Evolutionary conservation across 345 rosid genomes (phyloP).

Genomic region (Syzygium jambos): DNA sequence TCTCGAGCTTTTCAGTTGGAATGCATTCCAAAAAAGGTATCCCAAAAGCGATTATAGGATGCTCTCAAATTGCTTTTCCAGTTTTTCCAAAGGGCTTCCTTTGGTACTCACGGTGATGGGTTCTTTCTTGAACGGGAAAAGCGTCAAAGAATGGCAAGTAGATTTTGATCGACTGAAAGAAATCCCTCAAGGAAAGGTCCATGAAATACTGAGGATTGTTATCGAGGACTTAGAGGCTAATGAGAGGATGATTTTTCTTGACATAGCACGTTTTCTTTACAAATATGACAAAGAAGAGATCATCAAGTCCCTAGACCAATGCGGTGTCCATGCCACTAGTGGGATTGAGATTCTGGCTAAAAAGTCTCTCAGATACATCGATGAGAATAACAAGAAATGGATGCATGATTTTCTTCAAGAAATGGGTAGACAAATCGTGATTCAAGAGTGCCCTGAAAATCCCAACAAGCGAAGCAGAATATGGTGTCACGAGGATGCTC

Average conservation of each 20-base stretch:
- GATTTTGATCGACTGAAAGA: neutral
- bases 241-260: too few species aligned
- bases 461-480: too few species aligned
- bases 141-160: neutral
- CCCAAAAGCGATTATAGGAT: neutral
- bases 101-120: neutral
- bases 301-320: too few species aligned
- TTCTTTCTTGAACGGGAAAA: neutral
- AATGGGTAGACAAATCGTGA: too few species aligned
- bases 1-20: neutral
- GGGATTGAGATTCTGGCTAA: too few species aligned
- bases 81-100: neutral
- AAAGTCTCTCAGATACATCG: too few species aligned
- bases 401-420: too few species aligned
- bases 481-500: too few species aligned
- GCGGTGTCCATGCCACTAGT: too few species aligned
- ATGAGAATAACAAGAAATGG: too few species aligned
- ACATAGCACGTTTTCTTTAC: fast-evolving
- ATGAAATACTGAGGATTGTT: neutral
- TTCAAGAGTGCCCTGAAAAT: too few species aligned
- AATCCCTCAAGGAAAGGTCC: neutral
- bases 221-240: neutral
- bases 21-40: neutral
- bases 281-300: fast-evolving
- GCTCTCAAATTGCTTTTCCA: neutral